These are phyloP conservation scores for Apiospora phragmitis DNA, from an alignment of 2,329 filamentous ascomycete genomes.

Conservation along the genomic window DNA sequence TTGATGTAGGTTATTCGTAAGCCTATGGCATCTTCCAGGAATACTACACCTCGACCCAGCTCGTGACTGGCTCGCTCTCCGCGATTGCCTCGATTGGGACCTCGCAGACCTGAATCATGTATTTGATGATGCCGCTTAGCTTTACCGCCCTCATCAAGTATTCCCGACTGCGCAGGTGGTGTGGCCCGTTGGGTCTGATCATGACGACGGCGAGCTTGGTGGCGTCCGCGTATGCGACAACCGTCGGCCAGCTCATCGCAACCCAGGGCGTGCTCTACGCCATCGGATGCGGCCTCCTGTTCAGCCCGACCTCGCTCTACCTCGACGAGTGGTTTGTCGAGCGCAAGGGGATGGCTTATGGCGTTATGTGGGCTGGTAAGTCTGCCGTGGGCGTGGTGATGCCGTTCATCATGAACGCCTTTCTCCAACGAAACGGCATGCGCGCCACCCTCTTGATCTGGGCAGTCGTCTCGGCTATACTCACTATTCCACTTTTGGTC, in stretches of 20 bases:
- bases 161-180: background rate
- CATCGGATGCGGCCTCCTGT: slow-evolving; percentile 56
- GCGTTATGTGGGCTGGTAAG: slow-evolving; percentile 62
- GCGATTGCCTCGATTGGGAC: slow-evolving; percentile 18
- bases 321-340: slow-evolving; percentile 63
- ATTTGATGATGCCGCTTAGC: slow-evolving; percentile 42
- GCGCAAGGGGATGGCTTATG: slow-evolving; percentile 60
- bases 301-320: slow-evolving; percentile 40
- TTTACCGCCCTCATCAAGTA: background rate
- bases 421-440: slow-evolving; percentile 53
- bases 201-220: slow-evolving; percentile 14
- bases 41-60: background rate
- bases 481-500: slow-evolving; percentile 56
- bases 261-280: slow-evolving; percentile 64
- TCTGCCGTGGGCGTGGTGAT: slow-evolving; percentile 51
- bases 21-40: background rate
- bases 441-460: slow-evolving; percentile 55
- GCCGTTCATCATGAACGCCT: slow-evolving; percentile 52
- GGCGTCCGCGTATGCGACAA: slow-evolving; percentile 16
- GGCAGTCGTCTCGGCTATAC: slow-evolving; percentile 48
- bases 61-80: background rate
- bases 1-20: background rate
- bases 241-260: slow-evolving; percentile 46
- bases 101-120: slow-evolving; percentile 56
- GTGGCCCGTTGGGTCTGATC: slow-evolving; percentile 31